Evolutionary conservation across 1,284 basidiomycete species (phyloP).

Genomic region (Ceratobasidium theobromae): DNA sequence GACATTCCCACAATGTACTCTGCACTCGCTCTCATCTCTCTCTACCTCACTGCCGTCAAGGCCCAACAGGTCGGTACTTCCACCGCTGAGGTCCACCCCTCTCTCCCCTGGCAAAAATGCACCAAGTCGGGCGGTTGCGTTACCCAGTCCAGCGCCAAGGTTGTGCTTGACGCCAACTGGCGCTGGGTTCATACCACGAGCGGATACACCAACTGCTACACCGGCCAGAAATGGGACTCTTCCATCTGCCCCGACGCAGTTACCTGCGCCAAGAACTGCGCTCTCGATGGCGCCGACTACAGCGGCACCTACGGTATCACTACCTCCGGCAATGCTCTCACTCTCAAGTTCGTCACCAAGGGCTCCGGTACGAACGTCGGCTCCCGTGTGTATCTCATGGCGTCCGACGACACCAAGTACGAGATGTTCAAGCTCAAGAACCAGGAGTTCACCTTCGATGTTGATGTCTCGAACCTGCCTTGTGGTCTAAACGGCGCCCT

Average conservation of each 20-base stretch:
- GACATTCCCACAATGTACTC: constrained; percentile 9
- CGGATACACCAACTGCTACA: constrained; percentile 50
- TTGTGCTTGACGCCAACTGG: constrained; percentile 37
- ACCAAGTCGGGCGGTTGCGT: too few species aligned
- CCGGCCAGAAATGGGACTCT: constrained; percentile 43
- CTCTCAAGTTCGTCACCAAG: constrained; percentile 55
- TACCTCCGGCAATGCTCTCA: constrained; percentile 51
- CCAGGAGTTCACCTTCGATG: constrained; percentile 61
- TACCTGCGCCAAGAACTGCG: constrained; percentile 55
- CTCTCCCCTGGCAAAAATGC: constrained; percentile 35
- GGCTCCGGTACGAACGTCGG: constrained; percentile 55
- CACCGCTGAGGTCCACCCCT: constrained; percentile 34
- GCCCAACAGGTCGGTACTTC: constrained; percentile 35
- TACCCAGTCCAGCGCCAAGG: constrained; percentile 9
- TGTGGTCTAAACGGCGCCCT: constrained; percentile 60
- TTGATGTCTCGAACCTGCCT: constrained; percentile 57
- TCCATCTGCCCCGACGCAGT: constrained; percentile 51
- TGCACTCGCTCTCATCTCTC: constrained; percentile 30
- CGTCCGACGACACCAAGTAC: constrained; percentile 46
- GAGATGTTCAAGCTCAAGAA: constrained; percentile 57
- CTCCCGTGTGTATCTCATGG: constrained; percentile 59
- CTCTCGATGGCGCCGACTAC: constrained; percentile 63
- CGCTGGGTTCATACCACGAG: constrained; percentile 35
- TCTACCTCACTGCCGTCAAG: constrained; percentile 32
- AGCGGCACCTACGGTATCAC: constrained; percentile 52